Evolutionary conservation across 2,329 filamentous ascomycete species (phyloP), one percentile per base, ranked within the genome.

Genomic region (Fusarium globosum): DNA sequence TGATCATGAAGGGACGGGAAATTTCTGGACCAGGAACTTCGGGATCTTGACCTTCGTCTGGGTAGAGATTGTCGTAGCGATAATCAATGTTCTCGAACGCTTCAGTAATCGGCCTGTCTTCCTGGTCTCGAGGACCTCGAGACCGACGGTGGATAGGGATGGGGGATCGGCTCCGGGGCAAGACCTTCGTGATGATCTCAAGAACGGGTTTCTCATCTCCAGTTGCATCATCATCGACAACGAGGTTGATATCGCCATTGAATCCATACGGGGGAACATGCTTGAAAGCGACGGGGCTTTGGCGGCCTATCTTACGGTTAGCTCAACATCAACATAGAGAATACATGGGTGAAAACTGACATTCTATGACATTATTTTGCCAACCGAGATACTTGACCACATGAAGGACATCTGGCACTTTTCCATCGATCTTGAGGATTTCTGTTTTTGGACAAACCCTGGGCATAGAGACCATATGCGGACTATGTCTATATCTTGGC

Each of bases 181-280:
- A 81, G 41, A 86, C 79, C 26, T 80, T 80, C 14, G 84, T 85
- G 33, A 85, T 68, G 57, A 86, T 84, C 71, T 86, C 84, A n/a
- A 86, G 76, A 18, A 86, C 78, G 2, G 84, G 81, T 61, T 80
- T 79, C 57, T 78, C 75, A 18, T 52, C 43, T 14, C 61, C 46
- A 13, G 21, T 63, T 20, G 66, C 59, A 20, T 55, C 69, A 13
- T 66, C 68, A 16, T 68, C 66, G 10, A 68, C 72, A 16, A 74
- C 75, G 9, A 71, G 59, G 16, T 78, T 67, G 28, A 51, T 28
- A 28, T 79, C 66, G 2, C 76, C 77, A n/a, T 76, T 72, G 7
- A 78, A 76, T 35, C 76, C 66, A 28, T 77, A 74, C 41, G 79
- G 77, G 10, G 80, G 76, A 7, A 82, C 73, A 23, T 82, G 70